Evolutionary conservation across 768 basidiomycete genomes (phyloP).

Genomic region (Kwoniella bestiolae): DNA sequence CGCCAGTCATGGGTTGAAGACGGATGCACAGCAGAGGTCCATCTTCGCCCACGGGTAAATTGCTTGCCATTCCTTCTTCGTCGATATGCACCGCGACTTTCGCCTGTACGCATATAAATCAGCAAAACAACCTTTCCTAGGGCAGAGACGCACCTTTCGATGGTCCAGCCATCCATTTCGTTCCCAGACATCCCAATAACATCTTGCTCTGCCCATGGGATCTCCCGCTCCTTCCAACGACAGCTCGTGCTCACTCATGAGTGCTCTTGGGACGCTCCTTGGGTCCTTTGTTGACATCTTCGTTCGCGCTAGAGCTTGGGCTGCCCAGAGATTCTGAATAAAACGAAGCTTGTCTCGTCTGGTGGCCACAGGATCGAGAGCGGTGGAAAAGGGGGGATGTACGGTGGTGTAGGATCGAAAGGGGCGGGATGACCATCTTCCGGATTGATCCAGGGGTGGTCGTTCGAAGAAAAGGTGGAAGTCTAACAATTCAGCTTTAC

Average conservation of each 20-base stretch:
- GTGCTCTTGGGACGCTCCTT: constrained; percentile 37
- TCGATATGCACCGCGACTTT: constrained; percentile 89
- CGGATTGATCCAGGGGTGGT: constrained; percentile 78
- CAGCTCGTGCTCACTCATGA: constrained; percentile 78
- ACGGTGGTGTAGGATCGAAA: constrained; percentile 80
- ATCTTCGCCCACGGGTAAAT: constrained; percentile 71
- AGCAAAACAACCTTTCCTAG: neutral
- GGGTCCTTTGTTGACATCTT: constrained; percentile 62
- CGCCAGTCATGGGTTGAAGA: constrained; percentile 81
- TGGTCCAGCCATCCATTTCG: constrained; percentile 63
- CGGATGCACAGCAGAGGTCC: constrained; percentile 78
- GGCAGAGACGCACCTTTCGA: constrained; percentile 68
- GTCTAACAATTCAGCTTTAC: constrained; percentile 62
- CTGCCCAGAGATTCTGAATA: constrained; percentile 84
- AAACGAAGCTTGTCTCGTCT: constrained; percentile 77
- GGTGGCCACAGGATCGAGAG: constrained; percentile 69
- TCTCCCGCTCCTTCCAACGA: constrained; percentile 53
- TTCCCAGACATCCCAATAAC: constrained; percentile 90
- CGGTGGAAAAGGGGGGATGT: constrained; percentile 69
- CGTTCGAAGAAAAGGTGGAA: constrained; percentile 83
- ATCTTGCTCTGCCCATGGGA: constrained; percentile 60
- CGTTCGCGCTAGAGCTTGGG: constrained; percentile 79
- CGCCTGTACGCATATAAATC: constrained; percentile 62
- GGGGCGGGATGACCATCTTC: constrained; percentile 84
- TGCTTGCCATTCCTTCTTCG: constrained; percentile 72